phyloP scores from a whole-genome alignment of 495 filamentous ascomycete genomes.

The Neurospora sp. region DNA sequence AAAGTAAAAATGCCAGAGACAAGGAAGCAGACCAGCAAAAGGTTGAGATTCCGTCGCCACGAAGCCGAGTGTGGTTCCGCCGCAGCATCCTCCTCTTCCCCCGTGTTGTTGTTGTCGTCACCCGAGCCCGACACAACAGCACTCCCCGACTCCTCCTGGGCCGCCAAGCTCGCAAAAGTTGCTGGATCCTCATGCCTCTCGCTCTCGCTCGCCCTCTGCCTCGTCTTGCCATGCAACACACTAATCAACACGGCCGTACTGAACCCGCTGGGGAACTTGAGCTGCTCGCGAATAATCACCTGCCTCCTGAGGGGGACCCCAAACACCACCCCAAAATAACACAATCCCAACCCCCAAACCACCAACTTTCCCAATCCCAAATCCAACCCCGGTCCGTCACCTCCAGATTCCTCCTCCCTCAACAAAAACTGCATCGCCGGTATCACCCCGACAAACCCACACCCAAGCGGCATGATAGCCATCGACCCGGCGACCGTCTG shows the following conservation, averaged over 20 bases:
- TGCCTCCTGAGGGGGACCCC: conserved; percentile 67
- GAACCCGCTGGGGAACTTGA: conserved; percentile 91
- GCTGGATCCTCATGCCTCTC: conserved; percentile 2
- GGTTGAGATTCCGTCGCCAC: conserved; percentile 43
- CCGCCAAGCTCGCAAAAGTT: conserved; percentile 20
- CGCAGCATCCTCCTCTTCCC: conserved; percentile 15
- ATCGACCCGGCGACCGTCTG: conserved; percentile 93
- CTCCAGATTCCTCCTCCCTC: conserved; percentile 47
- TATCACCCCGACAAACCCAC: conserved; percentile 78
- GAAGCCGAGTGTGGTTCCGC: conserved; percentile 15
- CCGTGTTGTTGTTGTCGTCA: background rate
- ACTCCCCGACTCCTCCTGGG: conserved; percentile 1
- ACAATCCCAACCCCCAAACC: conserved; percentile 83
- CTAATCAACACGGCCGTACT: conserved; percentile 89
- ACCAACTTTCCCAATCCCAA: conserved; percentile 67
- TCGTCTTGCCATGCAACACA: conserved; percentile 62
- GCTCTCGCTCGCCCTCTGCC: conserved; percentile 2
- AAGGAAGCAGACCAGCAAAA: conserved; percentile 43
- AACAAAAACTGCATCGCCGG: conserved; percentile 86
- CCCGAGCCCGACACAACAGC: conserved; percentile 3
- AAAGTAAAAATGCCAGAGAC: conserved; percentile 58
- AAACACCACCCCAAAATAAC: conserved; percentile 93
- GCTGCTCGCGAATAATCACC: conserved; percentile 82
- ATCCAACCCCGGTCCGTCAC: conserved; percentile 45
- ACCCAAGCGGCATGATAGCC: conserved; percentile 93